Base-by-base conservation (phyloP, 441 rosid species). In the Bruguiera hainesii region DNA sequence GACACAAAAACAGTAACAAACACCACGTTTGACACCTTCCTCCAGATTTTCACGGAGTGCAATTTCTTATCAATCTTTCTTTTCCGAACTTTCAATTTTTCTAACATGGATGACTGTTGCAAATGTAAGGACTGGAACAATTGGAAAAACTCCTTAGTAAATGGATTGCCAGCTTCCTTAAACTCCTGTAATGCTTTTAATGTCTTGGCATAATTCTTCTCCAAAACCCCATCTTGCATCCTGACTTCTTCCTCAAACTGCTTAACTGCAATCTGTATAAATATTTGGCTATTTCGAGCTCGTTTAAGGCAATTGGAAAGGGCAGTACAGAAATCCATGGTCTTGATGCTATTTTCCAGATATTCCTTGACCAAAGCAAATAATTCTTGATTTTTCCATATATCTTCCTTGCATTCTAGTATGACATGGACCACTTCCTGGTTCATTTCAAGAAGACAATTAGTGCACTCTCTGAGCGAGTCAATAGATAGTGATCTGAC, bases 391-490 rank as follows among this genome's bases (percentile, higher is more conserved):
- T 68, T 84, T 61, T 90, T 81, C 98, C 96, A 94, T 42, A 88
- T 85, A 59, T 94, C 98, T 70, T 83, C 84, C 90, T 84, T 85
- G 71, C 90, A 78, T 49, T 87, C 87, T 59, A 94, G 69, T 49
- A 91, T 87, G 63, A 94, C 87, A 71, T 80, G 84, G 56, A 86
- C 97, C 3, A 88, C 97, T 56, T 89, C 94, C 71, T 94, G 98
- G 68, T 91, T 88, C 91, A 91, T 81, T 68, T 86, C 94, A 56
- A 88, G 70, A 35, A 91, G 86, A 67, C 89, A 84, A 13, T 39
- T 82, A 0, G 98, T 91, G 59, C 86, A 84, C 74, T 83, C 98
- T 69, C 79, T 86, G 25, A 94, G 73, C 0, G 98, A 91, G 63
- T 85, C 91, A n/a, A 91, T 84, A 2, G 99, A 91, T 13, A 93